Evolutionary conservation across 352 stramenopile species (phyloP), one percentile per base, ranked within the genome.

Genomic region (Globisporangium parvum): DNA sequence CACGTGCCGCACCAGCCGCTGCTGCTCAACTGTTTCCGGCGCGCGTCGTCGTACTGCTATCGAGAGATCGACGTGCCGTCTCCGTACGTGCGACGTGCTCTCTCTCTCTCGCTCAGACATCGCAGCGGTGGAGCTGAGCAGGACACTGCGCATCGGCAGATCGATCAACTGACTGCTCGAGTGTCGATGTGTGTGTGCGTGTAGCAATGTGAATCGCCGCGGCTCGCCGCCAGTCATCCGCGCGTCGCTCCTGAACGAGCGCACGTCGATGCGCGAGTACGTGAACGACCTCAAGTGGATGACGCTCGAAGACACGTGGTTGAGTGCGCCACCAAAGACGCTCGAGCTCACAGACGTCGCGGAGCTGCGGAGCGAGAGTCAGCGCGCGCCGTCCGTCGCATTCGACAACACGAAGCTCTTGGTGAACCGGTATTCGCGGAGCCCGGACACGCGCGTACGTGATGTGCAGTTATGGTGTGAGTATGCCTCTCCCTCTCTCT

Each of bases 181-280:
- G n/a, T 39, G 4, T 2, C 17, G 15, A 9, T 53, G 11, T n/a
- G 14, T 45, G 31, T 35, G 53, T 18, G 17, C 65, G 53, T 18
- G 17, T 63, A 95, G 85, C 49, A 95, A 95, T 59, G 85, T 95
- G 21, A 95, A 95, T 50, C 79, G 85, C 23, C 77, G 85, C 55
- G 85, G 85, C 6, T 80, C 78, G 4, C 85, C 85, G n/a, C 85
- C 85, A 31, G 85, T 87, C 9, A 93, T 93, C 45, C 83, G 85
- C 8, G 83, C 81, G 3, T 95, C 83, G 26, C 58, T 95, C 31
- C 57, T 93, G 53, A 91, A 83, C 60, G 85, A 95, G 35, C 80
- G 80, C 47, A 93, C 81, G 12, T 91, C 84, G 3, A 87, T 95
- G 73, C 83, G 82, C 15, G 83, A 95, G 63, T 95, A 95, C 37